Percentiles rank a stretch among this genome's conserved stretches.
Evolutionary conservation across 495 filamentous ascomycete species (phyloP).

Genomic region (Penicillium samsonianum): DNA sequence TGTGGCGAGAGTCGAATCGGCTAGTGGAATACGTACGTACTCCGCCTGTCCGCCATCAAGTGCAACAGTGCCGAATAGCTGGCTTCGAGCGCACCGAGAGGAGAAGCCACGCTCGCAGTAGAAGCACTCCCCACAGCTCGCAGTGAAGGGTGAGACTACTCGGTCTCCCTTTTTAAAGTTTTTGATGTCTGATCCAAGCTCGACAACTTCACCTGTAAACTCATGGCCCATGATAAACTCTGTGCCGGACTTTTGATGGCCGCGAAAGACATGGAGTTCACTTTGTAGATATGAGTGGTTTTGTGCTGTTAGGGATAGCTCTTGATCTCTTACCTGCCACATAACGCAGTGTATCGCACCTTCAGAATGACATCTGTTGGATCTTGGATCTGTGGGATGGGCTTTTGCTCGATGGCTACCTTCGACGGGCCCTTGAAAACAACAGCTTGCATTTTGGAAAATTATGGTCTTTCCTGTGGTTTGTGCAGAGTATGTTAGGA

Average conservation of each 20-base stretch:
- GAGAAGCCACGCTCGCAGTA: slow-evolving; percentile 62
- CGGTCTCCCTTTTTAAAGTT: slow-evolving; percentile 61
- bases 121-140: slow-evolving; percentile 70
- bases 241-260: slow-evolving; percentile 51
- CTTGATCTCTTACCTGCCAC: slow-evolving; percentile 67
- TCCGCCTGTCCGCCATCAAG: slow-evolving; percentile 88
- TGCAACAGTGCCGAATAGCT: slow-evolving; percentile 67
- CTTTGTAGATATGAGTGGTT: slow-evolving; percentile 5
- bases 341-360: slow-evolving; percentile 79
- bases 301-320: too few relatives aligned
- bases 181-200: slow-evolving; percentile 34
- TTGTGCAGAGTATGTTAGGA: neutral
- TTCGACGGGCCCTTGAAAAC: slow-evolving; percentile 39
- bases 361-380: slow-evolving; percentile 79
- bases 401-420: slow-evolving; percentile 46
- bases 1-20: slow-evolving; percentile 72
- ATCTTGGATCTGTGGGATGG: slow-evolving; percentile 58
- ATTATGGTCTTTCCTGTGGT: neutral
- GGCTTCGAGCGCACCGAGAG: slow-evolving; percentile 60
- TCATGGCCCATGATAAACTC: slow-evolving; percentile 62
- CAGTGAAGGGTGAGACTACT: slow-evolving; percentile 64
- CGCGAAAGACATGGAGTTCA: slow-evolving; percentile 34
- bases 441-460: slow-evolving; percentile 33
- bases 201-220: slow-evolving; percentile 29
- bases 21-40: slow-evolving; percentile 78